phyloP scores from a whole-genome alignment of 1,284 basidiomycete species.

The Bondarzewia mesenterica region DNA sequence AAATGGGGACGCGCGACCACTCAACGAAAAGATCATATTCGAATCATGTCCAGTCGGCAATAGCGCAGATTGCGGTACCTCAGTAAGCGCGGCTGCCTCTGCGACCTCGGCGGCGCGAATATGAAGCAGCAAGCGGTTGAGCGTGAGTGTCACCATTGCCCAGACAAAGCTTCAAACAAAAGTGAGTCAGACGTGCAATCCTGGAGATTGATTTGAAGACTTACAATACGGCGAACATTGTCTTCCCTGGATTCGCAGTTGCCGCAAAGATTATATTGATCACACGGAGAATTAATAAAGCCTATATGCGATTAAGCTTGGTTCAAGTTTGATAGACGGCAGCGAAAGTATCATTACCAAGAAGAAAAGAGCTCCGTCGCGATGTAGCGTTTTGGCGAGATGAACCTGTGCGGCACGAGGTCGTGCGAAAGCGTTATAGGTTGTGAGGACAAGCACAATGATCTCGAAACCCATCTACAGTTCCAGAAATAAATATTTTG shows the following conservation, averaged over 20 bases:
- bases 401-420: background rate
- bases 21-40: background rate
- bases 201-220: background rate
- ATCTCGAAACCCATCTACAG: background rate
- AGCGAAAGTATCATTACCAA: background rate
- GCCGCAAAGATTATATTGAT: conserved; percentile 2
- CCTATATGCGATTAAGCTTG: background rate
- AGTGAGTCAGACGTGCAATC: background rate
- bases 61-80: background rate
- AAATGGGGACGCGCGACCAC: background rate
- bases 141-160: background rate
- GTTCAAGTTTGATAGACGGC: background rate
- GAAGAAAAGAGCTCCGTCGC: background rate
- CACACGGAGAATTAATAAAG: background rate
- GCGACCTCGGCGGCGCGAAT: conserved; percentile 1
- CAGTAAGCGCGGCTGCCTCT: background rate
- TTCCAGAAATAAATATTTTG: background rate
- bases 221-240: background rate
- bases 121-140: background rate
- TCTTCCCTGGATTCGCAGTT: background rate
- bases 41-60: background rate
- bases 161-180: background rate
- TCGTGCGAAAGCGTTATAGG: background rate
- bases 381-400: background rate
- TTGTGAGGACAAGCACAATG: background rate